A percentile compares a stretch with the other conserved stretches of the same genome.
Conservation (phyloP, 2,329 filamentous ascomycete species). For the Fusarium globosum region DNA sequence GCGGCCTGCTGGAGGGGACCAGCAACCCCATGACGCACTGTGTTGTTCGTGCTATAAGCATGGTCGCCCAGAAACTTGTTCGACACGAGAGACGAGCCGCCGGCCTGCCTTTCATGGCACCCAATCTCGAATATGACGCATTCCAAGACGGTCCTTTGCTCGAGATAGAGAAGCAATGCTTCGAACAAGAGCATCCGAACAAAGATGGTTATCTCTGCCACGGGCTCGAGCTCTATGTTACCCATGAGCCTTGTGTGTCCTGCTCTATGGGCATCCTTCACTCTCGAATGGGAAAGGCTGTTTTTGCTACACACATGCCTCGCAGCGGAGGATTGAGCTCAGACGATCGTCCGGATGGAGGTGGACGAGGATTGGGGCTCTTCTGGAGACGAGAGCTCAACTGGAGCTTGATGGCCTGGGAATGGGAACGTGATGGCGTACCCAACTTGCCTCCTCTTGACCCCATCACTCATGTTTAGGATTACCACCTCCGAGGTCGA, state of each 20-base stretch:
- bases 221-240: conserved; percentile 91
- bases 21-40: conserved; percentile 84
- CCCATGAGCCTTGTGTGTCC: conserved; percentile 95
- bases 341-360: conserved; percentile 71
- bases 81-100: conserved; percentile 61
- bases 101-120: conserved; percentile 48
- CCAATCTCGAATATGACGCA: conserved; percentile 66
- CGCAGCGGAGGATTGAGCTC: conserved; percentile 85
- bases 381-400: conserved; percentile 83
- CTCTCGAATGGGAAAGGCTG: conserved; percentile 87
- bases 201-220: conserved; percentile 93
- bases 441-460: conserved; percentile 56
- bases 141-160: conserved; percentile 77
- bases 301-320: conserved; percentile 84
- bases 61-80: conserved; percentile 78
- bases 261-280: conserved; percentile 97
- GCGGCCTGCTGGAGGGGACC: conserved; percentile 54
- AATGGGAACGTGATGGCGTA: conserved; percentile 68
- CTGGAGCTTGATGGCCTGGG: conserved; percentile 86
- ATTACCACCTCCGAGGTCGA: conserved; percentile 56
- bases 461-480: conserved; percentile 62
- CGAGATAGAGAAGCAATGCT: conserved; percentile 72
- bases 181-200: conserved; percentile 71
- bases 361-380: conserved; percentile 72
- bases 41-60: conserved; percentile 81